Evolutionary conservation across 2,329 filamentous ascomycete species (phyloP).

Genomic region (Zelopaecilomyces penicillatus): DNA sequence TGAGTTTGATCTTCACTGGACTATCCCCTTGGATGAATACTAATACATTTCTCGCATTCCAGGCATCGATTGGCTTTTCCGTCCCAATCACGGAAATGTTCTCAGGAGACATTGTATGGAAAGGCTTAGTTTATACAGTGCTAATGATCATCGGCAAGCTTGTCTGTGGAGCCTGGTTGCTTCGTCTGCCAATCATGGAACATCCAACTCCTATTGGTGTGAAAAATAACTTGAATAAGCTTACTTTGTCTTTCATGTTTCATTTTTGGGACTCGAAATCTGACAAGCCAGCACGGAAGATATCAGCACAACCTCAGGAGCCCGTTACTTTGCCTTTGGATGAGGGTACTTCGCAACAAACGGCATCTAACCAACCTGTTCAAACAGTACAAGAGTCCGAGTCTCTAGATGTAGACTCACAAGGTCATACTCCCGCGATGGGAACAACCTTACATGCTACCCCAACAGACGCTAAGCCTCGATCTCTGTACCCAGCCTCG

Average conservation of each 20-base stretch:
- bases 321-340: too few species aligned
- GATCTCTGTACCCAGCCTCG: slow-evolving; percentile 4
- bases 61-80: slow-evolving; percentile 64
- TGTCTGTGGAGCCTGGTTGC: slow-evolving; percentile 50
- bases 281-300: too few species aligned
- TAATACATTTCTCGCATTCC: slow-evolving; percentile 15
- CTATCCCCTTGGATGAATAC: too few species aligned
- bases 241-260: too few species aligned
- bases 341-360: too few species aligned
- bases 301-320: too few species aligned
- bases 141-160: slow-evolving; percentile 61
- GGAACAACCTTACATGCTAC: neutral
- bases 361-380: too few species aligned
- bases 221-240: neutral
- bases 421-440: neutral
- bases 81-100: slow-evolving; percentile 70
- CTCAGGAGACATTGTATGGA: slow-evolving; percentile 54
- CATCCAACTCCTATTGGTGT: neutral
- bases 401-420: neutral
- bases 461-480: neutral
- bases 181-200: slow-evolving; percentile 18
- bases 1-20: too few species aligned
- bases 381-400: neutral
- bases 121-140: slow-evolving; percentile 61
- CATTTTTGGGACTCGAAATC: too few species aligned